A percentile compares a stretch with the other conserved stretches of the same genome.
Conservation (phyloP, 331 rosid species). For the Pyracantha coccinea region DNA sequence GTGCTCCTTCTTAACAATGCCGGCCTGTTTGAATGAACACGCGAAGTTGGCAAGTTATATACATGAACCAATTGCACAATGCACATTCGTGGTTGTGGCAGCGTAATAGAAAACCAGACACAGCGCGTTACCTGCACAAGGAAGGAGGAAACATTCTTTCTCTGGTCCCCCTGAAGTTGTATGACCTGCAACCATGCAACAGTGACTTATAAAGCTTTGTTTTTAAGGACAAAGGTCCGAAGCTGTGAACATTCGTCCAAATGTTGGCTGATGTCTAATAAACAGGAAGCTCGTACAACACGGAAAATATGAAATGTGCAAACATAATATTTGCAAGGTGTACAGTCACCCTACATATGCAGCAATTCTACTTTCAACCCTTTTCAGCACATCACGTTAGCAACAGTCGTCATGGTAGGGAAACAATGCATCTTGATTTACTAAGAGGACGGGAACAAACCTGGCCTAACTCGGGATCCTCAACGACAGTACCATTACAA, state of each 20-base stretch:
- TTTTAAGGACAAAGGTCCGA: neutral
- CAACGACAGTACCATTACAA: constrained; percentile 45
- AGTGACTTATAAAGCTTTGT: neutral
- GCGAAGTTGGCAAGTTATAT: neutral
- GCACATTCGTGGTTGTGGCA: too few relatives aligned
- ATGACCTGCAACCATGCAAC: constrained; percentile 24
- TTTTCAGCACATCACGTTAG: neutral
- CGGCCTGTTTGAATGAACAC: constrained; percentile 21
- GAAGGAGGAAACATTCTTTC: constrained; percentile 45
- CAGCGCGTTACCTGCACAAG: constrained; percentile 30
- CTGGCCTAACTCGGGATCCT: constrained; percentile 51
- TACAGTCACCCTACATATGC: neutral
- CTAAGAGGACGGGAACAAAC: constrained; percentile 3
- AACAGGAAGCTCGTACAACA: neutral
- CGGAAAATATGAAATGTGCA: neutral
- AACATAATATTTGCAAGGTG: neutral
- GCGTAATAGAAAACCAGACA: too few relatives aligned
- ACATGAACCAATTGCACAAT: neutral
- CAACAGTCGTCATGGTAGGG: neutral
- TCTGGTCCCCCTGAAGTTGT: constrained; percentile 48
- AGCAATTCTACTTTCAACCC: neutral
- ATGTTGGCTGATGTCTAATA: neutral
- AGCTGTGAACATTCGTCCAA: neutral
- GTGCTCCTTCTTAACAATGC: constrained; percentile 44
- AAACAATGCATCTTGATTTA: neutral